phyloP scores from a whole-genome alignment of 1,284 basidiomycete genomes.

The Cutaneotrichosporon sp. region DNA sequence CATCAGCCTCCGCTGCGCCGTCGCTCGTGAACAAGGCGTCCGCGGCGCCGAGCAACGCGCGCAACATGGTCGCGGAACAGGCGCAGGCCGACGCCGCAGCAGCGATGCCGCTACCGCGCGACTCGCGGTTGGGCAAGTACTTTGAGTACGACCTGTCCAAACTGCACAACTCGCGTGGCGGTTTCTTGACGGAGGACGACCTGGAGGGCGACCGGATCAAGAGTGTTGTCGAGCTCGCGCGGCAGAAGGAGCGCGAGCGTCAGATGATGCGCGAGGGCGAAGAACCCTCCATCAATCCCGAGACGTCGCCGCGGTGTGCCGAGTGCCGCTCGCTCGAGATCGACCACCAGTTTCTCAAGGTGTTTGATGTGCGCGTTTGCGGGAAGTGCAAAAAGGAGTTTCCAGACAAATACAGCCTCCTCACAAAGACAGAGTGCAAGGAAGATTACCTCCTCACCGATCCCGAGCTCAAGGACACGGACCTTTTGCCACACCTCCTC shows the following conservation, averaged over 20 bases:
- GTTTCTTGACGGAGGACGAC: conserved; percentile 63
- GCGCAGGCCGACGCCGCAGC: conserved; percentile 13
- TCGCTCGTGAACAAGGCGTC: conserved; percentile 31
- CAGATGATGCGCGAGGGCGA: conserved; percentile 68
- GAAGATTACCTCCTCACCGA: conserved; percentile 91
- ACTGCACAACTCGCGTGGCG: conserved; percentile 87
- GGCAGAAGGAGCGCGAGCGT: conserved; percentile 60
- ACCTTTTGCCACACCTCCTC: conserved; percentile 85
- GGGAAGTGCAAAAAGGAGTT: conserved; percentile 79
- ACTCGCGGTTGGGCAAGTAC: conserved; percentile 58
- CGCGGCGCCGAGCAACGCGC: conserved; percentile 25
- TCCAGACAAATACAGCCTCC: conserved; percentile 85
- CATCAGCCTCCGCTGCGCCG: conserved; percentile 6
- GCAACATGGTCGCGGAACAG: conserved; percentile 42
- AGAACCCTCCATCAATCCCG: conserved; percentile 58
- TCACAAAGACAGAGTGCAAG: conserved; percentile 99
- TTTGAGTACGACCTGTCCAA: conserved; percentile 96
- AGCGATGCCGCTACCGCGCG: conserved; percentile 34
- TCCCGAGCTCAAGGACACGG: conserved; percentile 84
- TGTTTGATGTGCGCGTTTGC: conserved; percentile 81
- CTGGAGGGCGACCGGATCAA: conserved; percentile 52
- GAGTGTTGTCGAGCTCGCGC: conserved; percentile 65
- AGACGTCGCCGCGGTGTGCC: conserved; percentile 69
- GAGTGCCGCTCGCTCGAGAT: conserved; percentile 80
- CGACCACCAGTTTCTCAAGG: conserved; percentile 68